Conservation (phyloP, 192 early-diverging fungal species). For the Mortierella hygrophila region DNA sequence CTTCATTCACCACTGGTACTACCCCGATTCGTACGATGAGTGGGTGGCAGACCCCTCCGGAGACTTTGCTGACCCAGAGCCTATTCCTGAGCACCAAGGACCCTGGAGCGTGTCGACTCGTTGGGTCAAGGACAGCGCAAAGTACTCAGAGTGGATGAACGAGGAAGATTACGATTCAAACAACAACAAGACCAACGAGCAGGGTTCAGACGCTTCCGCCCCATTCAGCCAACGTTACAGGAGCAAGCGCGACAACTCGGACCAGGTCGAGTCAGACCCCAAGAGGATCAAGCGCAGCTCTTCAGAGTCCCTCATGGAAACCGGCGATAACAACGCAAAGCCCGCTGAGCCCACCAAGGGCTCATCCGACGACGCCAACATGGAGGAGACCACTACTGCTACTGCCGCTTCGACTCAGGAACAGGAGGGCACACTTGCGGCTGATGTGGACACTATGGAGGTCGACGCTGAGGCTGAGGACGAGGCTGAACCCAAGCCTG, state of each 20-base stretch:
- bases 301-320: constrained; percentile 45
- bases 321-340: constrained; percentile 15
- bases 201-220: not conserved
- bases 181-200: not conserved
- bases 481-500: constrained; percentile 19
- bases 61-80: constrained; percentile 69
- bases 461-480: constrained; percentile 26
- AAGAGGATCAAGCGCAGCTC: constrained; percentile 52
- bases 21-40: constrained; percentile 83
- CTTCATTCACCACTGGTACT: constrained; percentile 82
- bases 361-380: constrained; percentile 25
- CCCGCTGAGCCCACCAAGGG: not conserved
- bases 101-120: constrained; percentile 74
- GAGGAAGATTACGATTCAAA: constrained; percentile 84
- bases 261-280: constrained; percentile 19
- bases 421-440: constrained; percentile 19
- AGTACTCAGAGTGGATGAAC: constrained; percentile 85
- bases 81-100: constrained; percentile 70
- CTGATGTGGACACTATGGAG: constrained; percentile 45
- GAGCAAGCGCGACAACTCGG: constrained; percentile 49
- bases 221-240: constrained; percentile 27
- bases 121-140: constrained; percentile 82
- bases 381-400: constrained; percentile 27
- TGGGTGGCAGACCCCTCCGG: constrained; percentile 71
- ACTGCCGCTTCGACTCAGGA: not conserved